Base-by-base conservation (phyloP, 1,139 yeast genomes). In the Pichia sp. region DNA sequence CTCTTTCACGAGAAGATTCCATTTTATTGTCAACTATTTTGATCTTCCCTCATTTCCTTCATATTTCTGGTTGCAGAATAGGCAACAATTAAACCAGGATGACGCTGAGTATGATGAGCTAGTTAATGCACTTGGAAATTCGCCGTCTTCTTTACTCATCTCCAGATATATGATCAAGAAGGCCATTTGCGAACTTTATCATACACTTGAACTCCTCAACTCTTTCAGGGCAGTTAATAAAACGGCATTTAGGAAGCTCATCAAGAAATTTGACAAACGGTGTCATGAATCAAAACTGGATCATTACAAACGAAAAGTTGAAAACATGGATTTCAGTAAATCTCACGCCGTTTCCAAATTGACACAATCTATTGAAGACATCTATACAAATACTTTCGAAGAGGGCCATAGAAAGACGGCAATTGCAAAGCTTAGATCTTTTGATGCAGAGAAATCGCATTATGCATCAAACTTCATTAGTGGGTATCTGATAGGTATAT, bases 191-290 rank as follows among this genome's bases (percentile, higher is more conserved):
- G 96, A 88, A 52, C 81, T 74, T 48, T 91, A 88, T 57, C 69
- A 94, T 38, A 76, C 84, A 9, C 62, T 91, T 38, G 87, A 88
- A 44, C 65, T 91, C 31, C 65, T 91, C 37, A 76, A 77, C 47
- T 82, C 93, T 1, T 91, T 77, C 55, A 69, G 85, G 44, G 68
- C 78, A 30, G 59, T 88, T 45, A 91, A 91, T 58, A 69, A 86
- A 27, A 87, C 95, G 0, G 98, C 94, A 0, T 77, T 88, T 50
- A 72, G 96, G 40, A 91, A 91, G 52, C 79, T 91, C 52, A 68
- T 87, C 37, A 91, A 91, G 53, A 91, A 91, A 59, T 87, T 74
- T 54, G 98, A 91, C 60, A 91, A 91, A 51, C 66, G 78, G 4
- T 69, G 81, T 17, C 57, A 63, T 15, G 67, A 76, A 4, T 48